phyloP scores from a whole-genome alignment of 2,329 filamentous ascomycete genomes.

The Ophiobolus disseminans region DNA sequence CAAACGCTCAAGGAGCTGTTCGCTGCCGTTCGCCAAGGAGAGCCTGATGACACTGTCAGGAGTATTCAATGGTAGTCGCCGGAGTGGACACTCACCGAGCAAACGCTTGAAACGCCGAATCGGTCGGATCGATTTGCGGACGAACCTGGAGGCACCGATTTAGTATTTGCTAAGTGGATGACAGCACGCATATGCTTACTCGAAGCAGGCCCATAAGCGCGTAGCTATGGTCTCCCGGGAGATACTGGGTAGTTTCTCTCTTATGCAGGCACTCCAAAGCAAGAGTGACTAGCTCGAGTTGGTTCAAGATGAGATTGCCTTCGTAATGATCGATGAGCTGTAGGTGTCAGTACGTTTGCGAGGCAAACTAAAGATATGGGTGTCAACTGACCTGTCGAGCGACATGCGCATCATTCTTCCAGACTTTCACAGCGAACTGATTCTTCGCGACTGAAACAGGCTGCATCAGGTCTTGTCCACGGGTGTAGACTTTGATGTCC shows the following conservation, averaged over 20 bases:
- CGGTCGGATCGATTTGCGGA: constrained; percentile 48
- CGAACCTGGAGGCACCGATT: constrained; percentile 19
- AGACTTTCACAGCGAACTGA: constrained; percentile 51
- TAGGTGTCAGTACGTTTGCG: constrained; percentile 6
- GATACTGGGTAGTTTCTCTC: constrained; percentile 48
- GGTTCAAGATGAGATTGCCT: constrained; percentile 49
- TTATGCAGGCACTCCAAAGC: constrained; percentile 52
- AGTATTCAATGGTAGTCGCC: neutral
- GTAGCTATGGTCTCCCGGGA: constrained; percentile 53
- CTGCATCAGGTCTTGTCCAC: constrained; percentile 28
- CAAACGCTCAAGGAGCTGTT: constrained; percentile 55
- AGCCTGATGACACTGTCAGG: constrained; percentile 33
- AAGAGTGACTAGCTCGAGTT: constrained; percentile 52
- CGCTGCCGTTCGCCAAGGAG: constrained; percentile 56
- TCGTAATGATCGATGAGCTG: constrained; percentile 58
- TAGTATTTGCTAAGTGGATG: too few relatives aligned
- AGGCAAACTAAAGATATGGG: too few relatives aligned
- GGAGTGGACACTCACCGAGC: constrained; percentile 36
- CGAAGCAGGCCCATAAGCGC: constrained; percentile 57
- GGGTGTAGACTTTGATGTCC: constrained; percentile 44
- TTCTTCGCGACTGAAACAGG: constrained; percentile 46
- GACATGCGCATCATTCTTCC: constrained; percentile 48
- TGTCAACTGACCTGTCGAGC: constrained; percentile 35
- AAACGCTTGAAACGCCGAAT: constrained; percentile 58
- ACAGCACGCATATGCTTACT: constrained; percentile 20